Conservation (phyloP, 2,329 filamentous ascomycete genomes). For the Cladosporium colombiae region DNA sequence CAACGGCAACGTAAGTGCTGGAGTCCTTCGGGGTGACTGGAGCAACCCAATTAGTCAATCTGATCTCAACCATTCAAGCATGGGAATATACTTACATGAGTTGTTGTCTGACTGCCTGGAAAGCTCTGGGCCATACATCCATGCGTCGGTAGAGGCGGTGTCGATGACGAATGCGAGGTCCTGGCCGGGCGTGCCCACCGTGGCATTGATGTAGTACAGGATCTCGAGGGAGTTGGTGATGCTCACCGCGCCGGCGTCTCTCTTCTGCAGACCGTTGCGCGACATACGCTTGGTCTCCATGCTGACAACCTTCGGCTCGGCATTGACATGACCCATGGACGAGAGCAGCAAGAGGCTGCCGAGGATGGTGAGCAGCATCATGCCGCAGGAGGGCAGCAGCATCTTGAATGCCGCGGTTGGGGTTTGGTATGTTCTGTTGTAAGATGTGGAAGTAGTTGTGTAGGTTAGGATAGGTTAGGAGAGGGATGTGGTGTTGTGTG, state of each 20-base stretch:
- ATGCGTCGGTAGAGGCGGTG: background rate
- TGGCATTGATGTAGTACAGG: background rate
- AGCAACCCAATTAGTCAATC: background rate
- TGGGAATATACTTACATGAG: background rate
- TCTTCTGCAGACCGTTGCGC: background rate
- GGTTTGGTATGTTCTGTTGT: background rate
- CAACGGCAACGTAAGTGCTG: background rate
- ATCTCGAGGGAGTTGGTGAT: background rate
- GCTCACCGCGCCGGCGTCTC: background rate
- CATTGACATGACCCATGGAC: background rate
- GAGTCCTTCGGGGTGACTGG: background rate
- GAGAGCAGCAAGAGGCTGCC: conserved; percentile 1
- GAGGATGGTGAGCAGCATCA: conserved; percentile 1
- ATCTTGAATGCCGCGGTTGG: background rate
- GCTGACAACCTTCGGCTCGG: background rate
- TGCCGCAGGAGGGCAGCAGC: background rate
- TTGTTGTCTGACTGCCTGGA: background rate
- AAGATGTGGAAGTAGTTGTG: background rate
- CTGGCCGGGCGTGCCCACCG: background rate
- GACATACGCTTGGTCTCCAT: background rate
- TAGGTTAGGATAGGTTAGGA: background rate
- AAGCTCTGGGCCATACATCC: background rate
- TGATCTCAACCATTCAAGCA: too few species aligned
- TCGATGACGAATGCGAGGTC: background rate
- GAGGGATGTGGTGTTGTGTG: background rate